phyloP scores from a whole-genome alignment of 2,329 filamentous ascomycete genomes.

The Monosporascus sp. region DNA sequence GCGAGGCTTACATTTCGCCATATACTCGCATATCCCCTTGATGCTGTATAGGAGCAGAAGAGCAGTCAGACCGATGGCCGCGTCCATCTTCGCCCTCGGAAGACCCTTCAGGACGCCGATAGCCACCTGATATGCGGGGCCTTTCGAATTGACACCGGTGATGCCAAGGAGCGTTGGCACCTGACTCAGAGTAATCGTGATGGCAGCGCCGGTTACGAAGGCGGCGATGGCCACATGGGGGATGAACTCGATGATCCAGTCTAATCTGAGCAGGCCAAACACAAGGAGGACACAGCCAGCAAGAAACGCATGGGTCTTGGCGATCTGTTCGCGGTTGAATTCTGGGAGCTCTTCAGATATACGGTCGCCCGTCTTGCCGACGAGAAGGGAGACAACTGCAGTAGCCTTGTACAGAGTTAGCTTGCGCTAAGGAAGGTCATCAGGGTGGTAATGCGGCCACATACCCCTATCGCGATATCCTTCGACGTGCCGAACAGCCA shows the following conservation, averaged over 20 bases:
- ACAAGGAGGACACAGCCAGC: constrained; percentile 38
- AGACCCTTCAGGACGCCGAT: constrained; percentile 38
- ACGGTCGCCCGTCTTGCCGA: constrained; percentile 40
- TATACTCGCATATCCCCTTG: constrained; percentile 53
- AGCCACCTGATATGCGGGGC: constrained; percentile 40
- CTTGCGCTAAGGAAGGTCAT: too few relatives aligned
- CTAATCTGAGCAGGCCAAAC: constrained; percentile 41
- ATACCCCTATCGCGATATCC: constrained; percentile 72
- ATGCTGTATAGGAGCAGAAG: constrained; percentile 63
- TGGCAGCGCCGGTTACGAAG: constrained; percentile 46
- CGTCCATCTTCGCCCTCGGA: constrained; percentile 52
- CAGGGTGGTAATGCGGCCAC: constrained; percentile 6
- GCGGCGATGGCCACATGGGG: constrained; percentile 45
- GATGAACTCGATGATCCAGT: constrained; percentile 49
- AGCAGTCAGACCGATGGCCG: constrained; percentile 66
- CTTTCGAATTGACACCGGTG: constrained; percentile 37
- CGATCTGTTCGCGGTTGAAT: constrained; percentile 34
- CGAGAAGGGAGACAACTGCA: constrained; percentile 46
- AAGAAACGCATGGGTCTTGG: constrained; percentile 40
- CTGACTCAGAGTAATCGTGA: constrained; percentile 47
- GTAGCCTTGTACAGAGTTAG: constrained; percentile 27
- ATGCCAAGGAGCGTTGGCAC: constrained; percentile 40
- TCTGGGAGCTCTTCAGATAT: constrained; percentile 31
- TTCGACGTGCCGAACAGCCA: constrained; percentile 84
- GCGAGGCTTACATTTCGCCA: constrained; percentile 57